Base-by-base conservation (phyloP, 805 yeast genomes). In the Yarrowia yakushimensis region DNA sequence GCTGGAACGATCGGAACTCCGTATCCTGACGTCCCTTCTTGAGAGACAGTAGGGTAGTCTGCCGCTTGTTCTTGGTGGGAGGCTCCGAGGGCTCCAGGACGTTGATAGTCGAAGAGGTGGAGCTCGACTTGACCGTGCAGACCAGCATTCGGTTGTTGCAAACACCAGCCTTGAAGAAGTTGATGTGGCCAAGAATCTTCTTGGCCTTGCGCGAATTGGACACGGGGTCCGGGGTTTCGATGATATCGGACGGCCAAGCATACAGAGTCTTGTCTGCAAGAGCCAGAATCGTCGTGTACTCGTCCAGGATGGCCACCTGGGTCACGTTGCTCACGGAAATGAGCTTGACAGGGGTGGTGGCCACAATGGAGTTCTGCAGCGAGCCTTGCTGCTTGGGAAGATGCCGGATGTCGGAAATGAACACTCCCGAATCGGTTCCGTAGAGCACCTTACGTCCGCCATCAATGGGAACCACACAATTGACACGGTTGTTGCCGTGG, bases 351-450 rank as follows among this genome's bases (percentile, higher is more conserved):
- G 97, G 97, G 17, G 65, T 39, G 2, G 74, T 62, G 18, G 71
- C 63, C 23, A 63, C 63, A 34, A 82, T 78, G 28, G 34, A 27
- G 52, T 33, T 45, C 42, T 42, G 52, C 20, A 45, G 34, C n/a
- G 54, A 42, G 63, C 80, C 82, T 8, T 83, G 82, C 43, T 82
- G 73, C 30, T 41, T 55, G 27, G 61, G 61, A 4, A 55, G 48
- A n/a, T 80, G 82, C 63, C 81, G 80, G 48, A 86, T 82, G 45
- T 90, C 90, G 46, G 94, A 84, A 48, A 90, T 83, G 79, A 87
- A 94, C 2, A 94, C 85, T 5, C 99, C 98, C 0, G 87, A 81
- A 71, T 90, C 96, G 0, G 98, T 91, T 43, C 98, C 98, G 70
- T 89, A 92, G 34, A 94, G 73, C 66, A 92, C 76, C 71, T 92